Evolutionary conservation across 805 yeast species (phyloP), one percentile per base, ranked within the genome.

Genomic region (Wickerhamomyces kurtzmanii): DNA sequence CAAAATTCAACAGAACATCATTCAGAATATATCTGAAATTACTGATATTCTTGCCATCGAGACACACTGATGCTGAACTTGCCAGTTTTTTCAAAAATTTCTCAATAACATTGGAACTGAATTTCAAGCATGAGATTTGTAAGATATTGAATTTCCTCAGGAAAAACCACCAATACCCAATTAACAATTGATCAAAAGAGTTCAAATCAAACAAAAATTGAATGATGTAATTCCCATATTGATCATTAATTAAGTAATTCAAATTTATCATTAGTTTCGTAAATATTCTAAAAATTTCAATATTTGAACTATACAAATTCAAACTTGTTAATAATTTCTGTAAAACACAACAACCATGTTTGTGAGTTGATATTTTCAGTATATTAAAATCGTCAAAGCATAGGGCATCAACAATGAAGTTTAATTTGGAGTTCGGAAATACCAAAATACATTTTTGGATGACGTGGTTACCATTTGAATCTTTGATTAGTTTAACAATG

Each of bases 301-400:
- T n/a, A n/a, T n/a, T n/a, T n/a, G n/a, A n/a, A n/a, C n/a, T n/a
- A n/a, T n/a, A n/a, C n/a, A n/a, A n/a, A n/a, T n/a, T n/a, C n/a
- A n/a, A n/a, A n/a, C n/a, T n/a, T n/a, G n/a, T n/a, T n/a, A n/a
- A n/a, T n/a, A n/a, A 87, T 43, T 97, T 71, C 57, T 89, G 98
- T 32, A 89, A 63, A 15, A 89, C 97, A 55, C 97, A 89, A 59
- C 98, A 91, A 6, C 97, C 98, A 49, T 91, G 97, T 47, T 96
- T 72, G 48, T 91, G 97, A 26, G 93, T 85, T 5, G 96, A 94
- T 31, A 91, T 84, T 32, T 75, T 79, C 21, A 75, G 65, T 37
- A 91, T 79, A 38, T 85, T 67, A n/a, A n/a, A n/a, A n/a, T n/a
- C n/a, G n/a, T n/a, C n/a, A 10, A 55, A 55, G 33, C 77, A 65